Evolutionary conservation across 768 basidiomycete species (phyloP).

Genomic region (Podaxis carcinomalis): DNA sequence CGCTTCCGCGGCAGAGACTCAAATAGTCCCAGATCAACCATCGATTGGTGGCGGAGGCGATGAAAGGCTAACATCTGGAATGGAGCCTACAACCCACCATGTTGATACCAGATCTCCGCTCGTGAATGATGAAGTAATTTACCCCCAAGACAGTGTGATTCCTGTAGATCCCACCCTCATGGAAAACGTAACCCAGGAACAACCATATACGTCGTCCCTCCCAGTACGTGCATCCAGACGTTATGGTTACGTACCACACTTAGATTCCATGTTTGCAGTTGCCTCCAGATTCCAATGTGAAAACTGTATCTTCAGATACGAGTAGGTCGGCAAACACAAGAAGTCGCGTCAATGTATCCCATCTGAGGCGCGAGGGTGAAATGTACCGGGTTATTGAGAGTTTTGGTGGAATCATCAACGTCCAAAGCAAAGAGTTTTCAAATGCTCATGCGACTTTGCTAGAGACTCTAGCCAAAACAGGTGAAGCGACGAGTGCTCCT

Average conservation of each 20-base stretch:
- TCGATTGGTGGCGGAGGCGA: neutral
- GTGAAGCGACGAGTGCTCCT: conserved; percentile 69
- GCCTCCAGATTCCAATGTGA: neutral
- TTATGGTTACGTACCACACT: neutral
- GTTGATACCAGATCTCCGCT: neutral
- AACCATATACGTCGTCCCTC: neutral
- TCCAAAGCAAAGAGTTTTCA: conserved; percentile 64
- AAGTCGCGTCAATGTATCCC: conserved; percentile 64
- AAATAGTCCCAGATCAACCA: neutral
- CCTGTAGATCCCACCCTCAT: conserved; percentile 1
- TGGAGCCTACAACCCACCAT: neutral
- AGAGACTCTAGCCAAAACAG: conserved; percentile 48
- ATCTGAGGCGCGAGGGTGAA: conserved; percentile 79
- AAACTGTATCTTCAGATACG: neutral
- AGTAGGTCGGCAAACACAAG: conserved; percentile 6
- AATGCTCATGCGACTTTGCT: conserved; percentile 65
- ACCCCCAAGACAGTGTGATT: neutral
- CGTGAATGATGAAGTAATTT: neutral
- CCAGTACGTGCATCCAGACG: neutral
- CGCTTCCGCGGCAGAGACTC: neutral
- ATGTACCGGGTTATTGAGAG: conserved; percentile 61
- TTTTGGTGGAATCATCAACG: conserved; percentile 63
- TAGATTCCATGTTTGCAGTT: neutral
- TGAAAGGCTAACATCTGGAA: neutral
- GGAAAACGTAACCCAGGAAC: neutral